Evolutionary conservation across 1,139 yeast species (phyloP), one percentile per base, ranked within the genome.

Genomic region (Yamadazyma blattariae): DNA sequence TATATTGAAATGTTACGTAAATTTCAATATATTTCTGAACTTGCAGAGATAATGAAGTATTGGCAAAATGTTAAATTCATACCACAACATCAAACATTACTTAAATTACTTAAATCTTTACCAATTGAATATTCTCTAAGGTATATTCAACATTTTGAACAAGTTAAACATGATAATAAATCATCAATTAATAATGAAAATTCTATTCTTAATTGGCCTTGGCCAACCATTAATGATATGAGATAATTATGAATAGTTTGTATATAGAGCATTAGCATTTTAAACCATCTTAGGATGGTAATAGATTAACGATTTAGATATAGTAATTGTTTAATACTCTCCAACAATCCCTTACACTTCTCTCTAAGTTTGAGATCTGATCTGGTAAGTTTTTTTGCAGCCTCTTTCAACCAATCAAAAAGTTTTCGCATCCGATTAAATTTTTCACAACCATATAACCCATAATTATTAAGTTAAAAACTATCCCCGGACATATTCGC

Each of bases 31-130:
- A 51, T 61, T 2, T 61, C 68, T 3, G 82, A 80, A 48, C 51
- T 83, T 17, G 57, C 76, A 0, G 69, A 63, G 21, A 59, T 83
- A 7, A 56, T 82, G 25, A 65, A 68, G 25, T 72, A 81, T 76
- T 76, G 89, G 80, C 79, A 76, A 30, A 55, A 61, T n/a, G 50
- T 81, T 14, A 56, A 64, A 12, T 75, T 71, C 41, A 53, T 47
- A 2, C 83, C 90, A 0, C 53, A 59, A 17, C 47, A 50, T n/a
- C 45, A 45, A 9, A 59, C 77, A 1, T 56, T 78, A 23, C 43
- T 62, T 23, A 40, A 57, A 34, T 47, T 72, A 9, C 51, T 74
- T 17, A 52, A 59, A 5, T 53, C 76, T 5, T 48, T 71, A 13
- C 81, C 65, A n/a, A 43, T 25, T 41, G 74, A 54, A 38, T 65